phyloP scores from a whole-genome alignment of 257 asterid species.

The Oldenlandia corymbosa region DNA sequence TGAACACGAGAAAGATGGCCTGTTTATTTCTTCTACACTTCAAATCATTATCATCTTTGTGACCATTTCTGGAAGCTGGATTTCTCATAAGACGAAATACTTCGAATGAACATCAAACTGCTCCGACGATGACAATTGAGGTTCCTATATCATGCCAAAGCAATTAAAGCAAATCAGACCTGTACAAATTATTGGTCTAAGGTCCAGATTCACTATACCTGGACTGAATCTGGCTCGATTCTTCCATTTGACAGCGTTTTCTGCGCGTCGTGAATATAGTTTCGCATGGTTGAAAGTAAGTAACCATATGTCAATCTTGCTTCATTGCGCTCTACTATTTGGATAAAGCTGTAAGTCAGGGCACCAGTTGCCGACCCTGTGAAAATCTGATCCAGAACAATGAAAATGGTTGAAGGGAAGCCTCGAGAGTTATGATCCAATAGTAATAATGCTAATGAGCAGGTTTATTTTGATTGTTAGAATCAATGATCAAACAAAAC shows the following conservation, averaged over 20 bases:
- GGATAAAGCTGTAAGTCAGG: conserved; percentile 62
- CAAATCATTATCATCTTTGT: background rate
- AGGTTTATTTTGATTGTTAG: no score
- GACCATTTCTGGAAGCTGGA: conserved; percentile 7
- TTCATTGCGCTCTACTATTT: conserved; percentile 38
- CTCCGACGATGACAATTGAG: conserved; percentile 58
- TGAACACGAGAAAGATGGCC: no score
- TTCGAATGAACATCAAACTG: conserved; percentile 56
- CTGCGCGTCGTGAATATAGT: conserved; percentile 38
- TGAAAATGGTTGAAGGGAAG: no score
- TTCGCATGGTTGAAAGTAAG: conserved; percentile 41
- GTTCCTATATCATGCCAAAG: conserved; percentile 49
- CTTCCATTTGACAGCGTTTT: conserved; percentile 20
- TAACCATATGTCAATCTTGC: conserved; percentile 53
- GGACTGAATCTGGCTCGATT: conserved; percentile 25
- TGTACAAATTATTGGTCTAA: no score
- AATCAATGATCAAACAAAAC: no score
- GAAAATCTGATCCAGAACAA: conserved; percentile 49
- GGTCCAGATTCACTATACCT: no score
- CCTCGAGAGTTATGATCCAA: no score
- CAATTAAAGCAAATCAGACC: no score
- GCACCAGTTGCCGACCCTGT: conserved; percentile 60
- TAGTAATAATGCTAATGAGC: no score
- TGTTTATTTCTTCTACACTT: no score
- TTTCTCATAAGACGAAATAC: conserved; percentile 36